phyloP scores from a whole-genome alignment of 768 basidiomycete genomes.

The Heimioporus sp. region DNA sequence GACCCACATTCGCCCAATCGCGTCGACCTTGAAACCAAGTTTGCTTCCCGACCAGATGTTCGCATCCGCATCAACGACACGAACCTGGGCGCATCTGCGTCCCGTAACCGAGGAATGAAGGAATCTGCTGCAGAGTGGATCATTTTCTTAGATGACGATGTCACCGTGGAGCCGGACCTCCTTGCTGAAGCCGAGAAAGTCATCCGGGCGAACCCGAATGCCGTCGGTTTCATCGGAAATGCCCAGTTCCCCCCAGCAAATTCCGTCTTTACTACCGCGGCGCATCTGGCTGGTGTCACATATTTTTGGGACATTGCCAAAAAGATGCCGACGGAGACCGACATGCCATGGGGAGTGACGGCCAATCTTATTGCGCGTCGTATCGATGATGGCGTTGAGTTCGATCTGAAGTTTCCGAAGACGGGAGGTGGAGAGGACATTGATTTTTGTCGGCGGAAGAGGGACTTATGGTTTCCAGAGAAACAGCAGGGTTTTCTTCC shows the following conservation, averaged over 20 bases:
- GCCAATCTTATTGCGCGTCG: slow-evolving; percentile 55
- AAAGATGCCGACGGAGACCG: slow-evolving; percentile 39
- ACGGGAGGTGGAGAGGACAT: slow-evolving; percentile 67
- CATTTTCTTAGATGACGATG: slow-evolving; percentile 61
- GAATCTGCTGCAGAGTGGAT: slow-evolving; percentile 60
- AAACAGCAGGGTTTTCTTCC: slow-evolving; percentile 43
- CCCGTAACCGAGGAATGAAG: slow-evolving; percentile 52
- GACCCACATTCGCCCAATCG: slow-evolving; percentile 44
- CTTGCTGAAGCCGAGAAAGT: slow-evolving; percentile 44
- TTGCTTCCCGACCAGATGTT: slow-evolving; percentile 45
- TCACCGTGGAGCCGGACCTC: slow-evolving; percentile 41
- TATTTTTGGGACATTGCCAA: slow-evolving; percentile 62
- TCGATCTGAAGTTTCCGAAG: slow-evolving; percentile 50
- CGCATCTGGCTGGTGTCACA: slow-evolving; percentile 55
- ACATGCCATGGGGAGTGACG: slow-evolving; percentile 64
- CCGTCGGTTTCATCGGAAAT: slow-evolving; percentile 56
- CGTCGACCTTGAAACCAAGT: slow-evolving; percentile 37
- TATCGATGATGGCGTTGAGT: slow-evolving; percentile 43
- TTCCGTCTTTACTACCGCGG: slow-evolving; percentile 49
- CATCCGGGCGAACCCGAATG: slow-evolving; percentile 45
- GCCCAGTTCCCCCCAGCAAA: slow-evolving; percentile 47
- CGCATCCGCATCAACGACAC: slow-evolving; percentile 49
- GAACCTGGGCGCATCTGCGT: slow-evolving; percentile 52
- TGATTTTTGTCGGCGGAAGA: slow-evolving; percentile 52
- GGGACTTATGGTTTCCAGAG: slow-evolving; percentile 33